Conservation (phyloP, 768 basidiomycete genomes). For the Saitozyma sp. region DNA sequence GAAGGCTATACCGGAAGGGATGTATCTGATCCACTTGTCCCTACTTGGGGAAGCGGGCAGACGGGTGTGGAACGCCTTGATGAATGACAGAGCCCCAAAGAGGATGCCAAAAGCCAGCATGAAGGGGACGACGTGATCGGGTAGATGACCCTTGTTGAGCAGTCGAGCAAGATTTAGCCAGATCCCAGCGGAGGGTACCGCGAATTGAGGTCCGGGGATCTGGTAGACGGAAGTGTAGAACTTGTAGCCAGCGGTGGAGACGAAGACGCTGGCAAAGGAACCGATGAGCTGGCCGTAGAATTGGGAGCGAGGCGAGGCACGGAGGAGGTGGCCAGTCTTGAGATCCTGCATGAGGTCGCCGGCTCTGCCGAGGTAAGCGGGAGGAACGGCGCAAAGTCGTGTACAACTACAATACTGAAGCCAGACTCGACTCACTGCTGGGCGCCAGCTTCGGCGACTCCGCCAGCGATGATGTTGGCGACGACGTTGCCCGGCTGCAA, state of each 20-base stretch:
- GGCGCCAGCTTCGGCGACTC: slow-evolving; percentile 65
- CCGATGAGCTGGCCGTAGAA: slow-evolving; percentile 91
- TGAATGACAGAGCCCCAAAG: slow-evolving; percentile 67
- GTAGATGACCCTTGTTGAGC: slow-evolving; percentile 71
- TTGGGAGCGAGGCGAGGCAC: slow-evolving; percentile 87
- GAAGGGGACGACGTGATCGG: slow-evolving; percentile 69
- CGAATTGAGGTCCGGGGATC: slow-evolving; percentile 92
- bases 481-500: slow-evolving; percentile 92
- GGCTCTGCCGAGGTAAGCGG: slow-evolving; percentile 59
- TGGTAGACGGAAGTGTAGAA: slow-evolving; percentile 83
- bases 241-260: slow-evolving; percentile 81
- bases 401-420: not conserved
- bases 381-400: no score
- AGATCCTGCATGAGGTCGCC: slow-evolving; percentile 99
- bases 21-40: slow-evolving; percentile 8
- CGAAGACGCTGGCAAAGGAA: slow-evolving; percentile 79
- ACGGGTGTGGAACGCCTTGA: slow-evolving; percentile 61
- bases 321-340: slow-evolving; percentile 91
- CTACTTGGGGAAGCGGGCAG: slow-evolving; percentile 10
- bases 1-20: slow-evolving; percentile 83
- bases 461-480: slow-evolving; percentile 96
- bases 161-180: slow-evolving; percentile 62
- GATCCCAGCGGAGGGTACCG: slow-evolving; percentile 91
- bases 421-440: slow-evolving; percentile 2
- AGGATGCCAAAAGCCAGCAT: slow-evolving; percentile 75